These are phyloP conservation scores for Penicillium sp. DNA, from an alignment of 2,329 filamentous ascomycete genomes.

Conservation along the genomic window DNA sequence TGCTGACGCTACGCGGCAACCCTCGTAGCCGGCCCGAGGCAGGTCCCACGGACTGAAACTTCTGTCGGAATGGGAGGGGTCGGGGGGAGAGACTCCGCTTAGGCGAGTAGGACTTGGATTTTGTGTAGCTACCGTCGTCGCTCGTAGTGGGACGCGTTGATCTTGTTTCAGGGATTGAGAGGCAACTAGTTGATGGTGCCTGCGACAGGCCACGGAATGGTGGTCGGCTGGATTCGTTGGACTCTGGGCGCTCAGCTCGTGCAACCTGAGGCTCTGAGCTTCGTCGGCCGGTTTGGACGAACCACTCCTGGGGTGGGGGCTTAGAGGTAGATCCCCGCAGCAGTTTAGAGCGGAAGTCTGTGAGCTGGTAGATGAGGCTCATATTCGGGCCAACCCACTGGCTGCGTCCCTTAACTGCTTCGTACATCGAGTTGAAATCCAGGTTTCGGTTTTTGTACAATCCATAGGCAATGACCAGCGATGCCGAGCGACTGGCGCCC, in stretches of 20 bases:
- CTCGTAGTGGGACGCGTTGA: conserved; percentile 22
- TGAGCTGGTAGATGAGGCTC: conserved; percentile 60
- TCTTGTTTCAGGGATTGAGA: conserved; percentile 21
- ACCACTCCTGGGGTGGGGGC: conserved; percentile 31
- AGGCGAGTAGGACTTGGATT: conserved; percentile 21
- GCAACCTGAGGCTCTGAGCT: conserved; percentile 27
- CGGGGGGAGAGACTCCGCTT: conserved; percentile 30
- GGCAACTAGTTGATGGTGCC: conserved; percentile 19
- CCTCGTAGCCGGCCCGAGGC: conserved; percentile 13
- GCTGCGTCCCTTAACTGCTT: conserved; percentile 54
- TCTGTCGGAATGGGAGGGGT: conserved; percentile 34
- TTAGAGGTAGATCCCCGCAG: conserved; percentile 26
- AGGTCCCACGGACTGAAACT: conserved; percentile 24
- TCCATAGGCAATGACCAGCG: conserved; percentile 57
- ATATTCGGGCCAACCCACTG: conserved; percentile 62
- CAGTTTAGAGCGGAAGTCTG: conserved; percentile 49
- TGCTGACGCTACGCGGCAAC: conserved; percentile 18
- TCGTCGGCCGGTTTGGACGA: conserved; percentile 22
- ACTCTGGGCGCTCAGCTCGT: conserved; percentile 12
- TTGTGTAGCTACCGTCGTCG: conserved; percentile 18
- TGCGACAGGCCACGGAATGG: conserved; percentile 20
- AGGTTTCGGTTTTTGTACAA: conserved; percentile 54
- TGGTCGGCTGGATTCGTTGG: conserved; percentile 13
- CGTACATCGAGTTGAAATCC: conserved; percentile 58
- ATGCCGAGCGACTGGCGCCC: conserved; percentile 58